Conservation (phyloP, 2,329 filamentous ascomycete genomes). For the Penicillium sp. region DNA sequence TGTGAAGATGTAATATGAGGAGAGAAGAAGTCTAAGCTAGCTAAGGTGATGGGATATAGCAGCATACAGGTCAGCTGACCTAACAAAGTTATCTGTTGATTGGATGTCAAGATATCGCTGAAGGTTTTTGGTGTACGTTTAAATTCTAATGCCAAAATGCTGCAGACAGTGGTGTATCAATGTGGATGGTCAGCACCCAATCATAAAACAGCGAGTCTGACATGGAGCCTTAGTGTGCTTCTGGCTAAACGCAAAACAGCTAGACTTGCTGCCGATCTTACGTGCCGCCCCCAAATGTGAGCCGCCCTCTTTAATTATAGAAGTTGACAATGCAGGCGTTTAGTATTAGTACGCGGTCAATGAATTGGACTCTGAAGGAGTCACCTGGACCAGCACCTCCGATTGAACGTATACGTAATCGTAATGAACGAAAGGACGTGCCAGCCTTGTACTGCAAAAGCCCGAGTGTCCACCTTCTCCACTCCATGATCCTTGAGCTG, state of each 20-base stretch:
- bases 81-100: not conserved
- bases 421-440: too few species aligned
- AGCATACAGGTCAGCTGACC: too few species aligned
- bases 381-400: not conserved
- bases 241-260: constrained; percentile 5
- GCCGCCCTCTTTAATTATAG: not conserved
- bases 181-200: not conserved
- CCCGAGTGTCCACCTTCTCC: not conserved
- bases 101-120: not conserved
- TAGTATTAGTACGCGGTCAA: not conserved
- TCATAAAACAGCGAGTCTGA: not conserved
- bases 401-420: too few species aligned
- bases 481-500: not conserved
- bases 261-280: constrained; percentile 9
- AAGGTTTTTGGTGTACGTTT: not conserved
- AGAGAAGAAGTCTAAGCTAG: too few species aligned
- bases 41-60: too few species aligned
- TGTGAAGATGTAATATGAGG: too few species aligned
- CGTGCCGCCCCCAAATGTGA: not conserved
- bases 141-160: not conserved
- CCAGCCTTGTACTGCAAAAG: not conserved
- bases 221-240: not conserved
- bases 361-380: not conserved
- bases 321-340: not conserved
- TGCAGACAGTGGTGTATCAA: too few species aligned